A percentile compares a stretch with the other conserved stretches of the same genome.
Conservation (phyloP, 441 rosid genomes). For the Arabidopsis hybrid region DNA sequence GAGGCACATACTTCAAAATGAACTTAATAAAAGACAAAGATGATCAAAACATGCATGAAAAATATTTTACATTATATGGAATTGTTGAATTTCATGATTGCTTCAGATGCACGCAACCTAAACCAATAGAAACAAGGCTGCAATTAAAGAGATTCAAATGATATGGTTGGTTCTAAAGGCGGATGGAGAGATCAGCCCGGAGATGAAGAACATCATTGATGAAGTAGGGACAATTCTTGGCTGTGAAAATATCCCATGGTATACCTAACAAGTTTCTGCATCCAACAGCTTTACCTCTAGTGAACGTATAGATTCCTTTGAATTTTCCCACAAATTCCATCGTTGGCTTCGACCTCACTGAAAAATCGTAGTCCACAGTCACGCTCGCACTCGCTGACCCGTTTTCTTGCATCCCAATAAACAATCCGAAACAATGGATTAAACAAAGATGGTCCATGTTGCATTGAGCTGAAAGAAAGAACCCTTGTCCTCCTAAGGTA, state of each 20-base stretch:
- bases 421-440: conserved; percentile 77
- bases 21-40: background rate
- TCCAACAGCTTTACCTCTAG: conserved; percentile 74
- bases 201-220: conserved; percentile 85
- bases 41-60: conserved; percentile 21
- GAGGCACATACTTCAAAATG: background rate
- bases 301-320: conserved; percentile 71
- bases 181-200: conserved; percentile 80
- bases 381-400: conserved; percentile 67
- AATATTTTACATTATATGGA: background rate
- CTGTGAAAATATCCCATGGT: conserved; percentile 72
- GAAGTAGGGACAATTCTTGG: conserved; percentile 72
- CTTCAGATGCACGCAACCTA: conserved; percentile 4
- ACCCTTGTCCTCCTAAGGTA: conserved; percentile 82
- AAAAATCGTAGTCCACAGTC: conserved; percentile 77
- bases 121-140: background rate
- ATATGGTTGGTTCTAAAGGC: conserved; percentile 11
- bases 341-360: conserved; percentile 74
- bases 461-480: conserved; percentile 76
- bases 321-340: conserved; percentile 64
- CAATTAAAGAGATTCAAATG: background rate
- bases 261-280: conserved; percentile 63
- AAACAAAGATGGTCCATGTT: conserved; percentile 77
- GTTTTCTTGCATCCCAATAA: conserved; percentile 73
- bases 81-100: background rate